phyloP scores from a whole-genome alignment of 2,329 filamentous ascomycete species.

The Phialocephala sp. region DNA sequence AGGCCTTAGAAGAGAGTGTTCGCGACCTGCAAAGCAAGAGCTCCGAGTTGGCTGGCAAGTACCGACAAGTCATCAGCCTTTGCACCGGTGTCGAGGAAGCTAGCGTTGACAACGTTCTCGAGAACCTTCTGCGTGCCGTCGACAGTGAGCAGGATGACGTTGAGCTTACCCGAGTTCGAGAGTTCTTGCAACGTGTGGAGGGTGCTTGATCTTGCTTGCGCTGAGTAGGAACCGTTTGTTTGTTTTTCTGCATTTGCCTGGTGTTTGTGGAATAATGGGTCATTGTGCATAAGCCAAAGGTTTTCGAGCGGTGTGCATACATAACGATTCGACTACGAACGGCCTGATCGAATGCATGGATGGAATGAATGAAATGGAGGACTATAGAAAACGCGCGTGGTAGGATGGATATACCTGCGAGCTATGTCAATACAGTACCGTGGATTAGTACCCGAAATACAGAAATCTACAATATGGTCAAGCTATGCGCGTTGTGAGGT shows the following conservation, averaged over 20 bases:
- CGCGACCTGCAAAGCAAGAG: slow-evolving; percentile 77
- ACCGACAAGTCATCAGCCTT: slow-evolving; percentile 84
- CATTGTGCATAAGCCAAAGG: slow-evolving; percentile 3
- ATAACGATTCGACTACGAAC: slow-evolving; percentile 2
- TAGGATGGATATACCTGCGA: background rate
- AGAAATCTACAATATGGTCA: background rate
- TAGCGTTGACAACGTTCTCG: slow-evolving; percentile 75
- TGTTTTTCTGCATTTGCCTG: background rate
- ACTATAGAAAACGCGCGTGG: background rate
- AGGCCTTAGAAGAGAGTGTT: slow-evolving; percentile 69
- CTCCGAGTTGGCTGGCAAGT: slow-evolving; percentile 84
- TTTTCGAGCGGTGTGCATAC: background rate
- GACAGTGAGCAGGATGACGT: slow-evolving; percentile 83
- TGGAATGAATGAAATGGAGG: background rate
- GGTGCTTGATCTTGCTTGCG: slow-evolving; percentile 23
- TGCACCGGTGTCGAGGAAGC: slow-evolving; percentile 82
- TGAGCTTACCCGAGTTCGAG: slow-evolving; percentile 76
- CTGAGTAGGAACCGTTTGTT: background rate
- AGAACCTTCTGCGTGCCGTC: slow-evolving; percentile 81
- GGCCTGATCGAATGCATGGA: background rate
- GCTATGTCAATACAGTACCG: background rate
- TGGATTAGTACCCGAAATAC: background rate
- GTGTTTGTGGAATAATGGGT: background rate
- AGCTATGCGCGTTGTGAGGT: background rate
- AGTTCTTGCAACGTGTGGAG: slow-evolving; percentile 79